Evolutionary conservation across 495 filamentous ascomycete species (phyloP).

Genomic region (Penicillium malachiteum): DNA sequence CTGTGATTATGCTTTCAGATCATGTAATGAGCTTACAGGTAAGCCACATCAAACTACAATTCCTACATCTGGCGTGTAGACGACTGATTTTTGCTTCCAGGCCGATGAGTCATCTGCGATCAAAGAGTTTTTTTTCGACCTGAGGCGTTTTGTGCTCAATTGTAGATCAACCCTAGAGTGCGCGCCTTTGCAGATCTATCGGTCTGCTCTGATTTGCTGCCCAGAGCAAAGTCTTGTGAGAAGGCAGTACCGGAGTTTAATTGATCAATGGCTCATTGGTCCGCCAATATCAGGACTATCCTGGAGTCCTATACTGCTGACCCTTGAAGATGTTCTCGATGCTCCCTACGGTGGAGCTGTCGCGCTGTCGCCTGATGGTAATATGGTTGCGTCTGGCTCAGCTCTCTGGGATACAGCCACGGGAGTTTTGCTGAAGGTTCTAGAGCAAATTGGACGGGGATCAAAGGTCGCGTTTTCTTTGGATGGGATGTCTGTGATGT

Average conservation of each 20-base stretch:
- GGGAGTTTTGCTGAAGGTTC: not conserved
- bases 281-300: not conserved
- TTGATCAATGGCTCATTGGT: not conserved
- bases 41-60: no score
- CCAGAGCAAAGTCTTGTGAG: not conserved
- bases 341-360: not conserved
- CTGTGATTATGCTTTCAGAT: constrained; percentile 1
- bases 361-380: constrained; percentile 2
- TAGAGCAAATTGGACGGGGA: not conserved
- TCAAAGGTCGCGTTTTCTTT: not conserved
- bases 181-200: constrained; percentile 1
- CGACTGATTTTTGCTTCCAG: not conserved
- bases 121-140: not conserved
- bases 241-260: not conserved
- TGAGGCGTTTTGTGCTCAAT: not conserved
- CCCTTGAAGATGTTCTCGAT: not conserved
- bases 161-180: not conserved
- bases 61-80: no score
- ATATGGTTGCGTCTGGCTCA: not conserved
- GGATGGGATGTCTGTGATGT: not conserved
- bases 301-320: not conserved
- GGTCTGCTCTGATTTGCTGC: not conserved
- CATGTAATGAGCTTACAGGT: not conserved
- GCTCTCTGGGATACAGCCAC: not conserved
- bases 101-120: not conserved